phyloP scores from a whole-genome alignment of 1,284 basidiomycete genomes.

The Farysia itapuensis region DNA sequence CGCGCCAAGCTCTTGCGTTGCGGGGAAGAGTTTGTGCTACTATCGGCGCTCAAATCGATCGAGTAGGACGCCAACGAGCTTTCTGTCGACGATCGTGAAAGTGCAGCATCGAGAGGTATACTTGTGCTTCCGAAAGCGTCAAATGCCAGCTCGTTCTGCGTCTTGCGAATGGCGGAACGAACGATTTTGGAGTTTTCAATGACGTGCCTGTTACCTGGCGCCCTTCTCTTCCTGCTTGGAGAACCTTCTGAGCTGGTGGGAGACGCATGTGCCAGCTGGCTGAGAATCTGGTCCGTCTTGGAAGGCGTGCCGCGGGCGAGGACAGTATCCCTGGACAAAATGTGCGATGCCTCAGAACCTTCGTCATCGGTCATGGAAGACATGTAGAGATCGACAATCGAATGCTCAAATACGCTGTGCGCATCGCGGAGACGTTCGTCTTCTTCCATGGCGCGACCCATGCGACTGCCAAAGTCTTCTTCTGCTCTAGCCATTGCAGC shows the following conservation, averaged over 20 bases:
- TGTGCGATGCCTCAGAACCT: background rate
- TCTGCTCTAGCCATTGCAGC: constrained; percentile 34
- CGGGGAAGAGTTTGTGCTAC: constrained; percentile 31
- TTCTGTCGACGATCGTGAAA: constrained; percentile 33
- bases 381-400: constrained; percentile 4
- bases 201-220: constrained; percentile 46
- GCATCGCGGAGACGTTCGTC: constrained; percentile 47
- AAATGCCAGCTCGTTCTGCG: constrained; percentile 18
- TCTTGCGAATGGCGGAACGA: constrained; percentile 28
- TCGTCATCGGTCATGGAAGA: background rate
- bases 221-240: constrained; percentile 20
- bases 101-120: background rate
- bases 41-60: constrained; percentile 28
- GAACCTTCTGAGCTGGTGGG: constrained; percentile 1
- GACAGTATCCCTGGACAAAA: background rate
- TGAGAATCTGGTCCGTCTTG: constrained; percentile 10
- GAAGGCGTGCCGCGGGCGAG: constrained; percentile 11
- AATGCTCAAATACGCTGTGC: constrained; percentile 32
- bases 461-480: constrained; percentile 40
- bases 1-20: constrained; percentile 3
- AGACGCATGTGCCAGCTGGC: constrained; percentile 3
- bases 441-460: constrained; percentile 47
- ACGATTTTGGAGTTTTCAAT: constrained; percentile 46
- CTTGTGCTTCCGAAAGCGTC: too few relatives aligned
- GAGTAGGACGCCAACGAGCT: constrained; percentile 24